Base-by-base conservation (phyloP, 805 yeast genomes). In the Cyberlindnera japonica region DNA sequence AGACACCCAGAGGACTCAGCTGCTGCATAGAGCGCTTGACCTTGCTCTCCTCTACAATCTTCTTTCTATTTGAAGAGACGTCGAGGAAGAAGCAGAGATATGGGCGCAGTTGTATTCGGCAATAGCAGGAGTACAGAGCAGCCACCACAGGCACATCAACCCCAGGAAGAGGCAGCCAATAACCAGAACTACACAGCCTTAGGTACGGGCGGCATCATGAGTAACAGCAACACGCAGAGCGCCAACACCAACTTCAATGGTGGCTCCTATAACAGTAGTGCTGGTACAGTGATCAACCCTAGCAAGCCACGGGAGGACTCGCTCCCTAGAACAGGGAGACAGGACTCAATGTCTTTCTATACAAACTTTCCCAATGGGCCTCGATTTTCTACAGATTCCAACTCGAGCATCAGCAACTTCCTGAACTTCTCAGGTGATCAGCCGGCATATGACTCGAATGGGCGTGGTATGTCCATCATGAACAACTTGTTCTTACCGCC, bases 331-430 rank as follows among this genome's bases (percentile, higher is more conserved):
- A 31, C 28, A 16, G 47, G 45, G 2, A 51, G 61, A 46, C 57
- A 55, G 40, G 61, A 57, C 23, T 57, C 61, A 0, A 36, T 57
- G 13, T 53, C 61, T 3, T 49, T 49, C 33, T 57, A 49, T 30
- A 53, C 58, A 4, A 55, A 53, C 30, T 44, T 55, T 24, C 45
- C 44, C 11, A 46, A 34, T 23, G 56, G 56, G 2, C 48, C 51
- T 5, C 45, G 61, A 15, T 57, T 55, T 32, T 57, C 61, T 11
- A 57, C 61, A 6, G 58, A 57, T 38, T 54, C 60, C 15, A 55
- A 51, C 35, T 53, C 61, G 9, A 52, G 57, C 19, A 48, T 57
- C 10, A 38, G 49, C 30, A 55, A 55, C 34, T 38, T 51, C 34
- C 47, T 50, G 19, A 38, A 37, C 24, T 39, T 48, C 13, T 34